Percentiles rank a stretch among this genome's conserved stretches.
Conservation (phyloP, 1,284 basidiomycete genomes). For the Rhodotorula sp. region DNA sequence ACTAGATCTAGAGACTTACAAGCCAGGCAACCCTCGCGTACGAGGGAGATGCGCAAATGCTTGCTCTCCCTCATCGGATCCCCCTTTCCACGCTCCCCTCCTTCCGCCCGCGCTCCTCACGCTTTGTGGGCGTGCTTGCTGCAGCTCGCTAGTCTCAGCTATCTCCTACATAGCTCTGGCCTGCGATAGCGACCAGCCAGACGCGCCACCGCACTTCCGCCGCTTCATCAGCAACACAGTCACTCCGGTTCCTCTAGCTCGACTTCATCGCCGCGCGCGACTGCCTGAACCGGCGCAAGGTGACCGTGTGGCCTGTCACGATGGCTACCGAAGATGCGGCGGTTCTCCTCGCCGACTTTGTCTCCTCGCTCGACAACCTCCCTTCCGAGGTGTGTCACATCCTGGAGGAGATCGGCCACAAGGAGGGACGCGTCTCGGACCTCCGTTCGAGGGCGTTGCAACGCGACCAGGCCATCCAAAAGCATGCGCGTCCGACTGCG, state of each 20-base stretch:
- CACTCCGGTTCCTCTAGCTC: not conserved
- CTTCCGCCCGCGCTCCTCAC: not conserved
- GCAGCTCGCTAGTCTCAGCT: accelerated
- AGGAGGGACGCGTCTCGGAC: constrained; percentile 44
- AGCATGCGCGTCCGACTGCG: constrained; percentile 35
- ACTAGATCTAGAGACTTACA: too few species aligned
- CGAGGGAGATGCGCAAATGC: too few species aligned
- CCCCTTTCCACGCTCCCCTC: not conserved
- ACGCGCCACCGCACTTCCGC: not conserved
- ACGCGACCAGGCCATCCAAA: constrained; percentile 40
- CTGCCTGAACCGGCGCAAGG: not conserved
- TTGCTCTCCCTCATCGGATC: not conserved
- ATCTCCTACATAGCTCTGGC: not conserved
- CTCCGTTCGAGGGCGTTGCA: constrained; percentile 29
- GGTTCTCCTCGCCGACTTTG: constrained; percentile 45
- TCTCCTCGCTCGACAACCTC: constrained; percentile 46
- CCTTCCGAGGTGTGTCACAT: constrained; percentile 46
- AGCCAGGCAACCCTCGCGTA: too few species aligned
- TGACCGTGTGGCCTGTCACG: too few species aligned
- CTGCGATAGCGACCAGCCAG: not conserved
- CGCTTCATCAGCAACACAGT: not conserved
- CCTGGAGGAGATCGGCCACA: constrained; percentile 46
- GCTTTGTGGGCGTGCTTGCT: too few species aligned
- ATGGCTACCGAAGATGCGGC: constrained; percentile 43
- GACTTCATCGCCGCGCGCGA: too few species aligned